Evolutionary conservation across 345 rosid genomes (phyloP).

Genomic region (Boechera retrofracta): DNA sequence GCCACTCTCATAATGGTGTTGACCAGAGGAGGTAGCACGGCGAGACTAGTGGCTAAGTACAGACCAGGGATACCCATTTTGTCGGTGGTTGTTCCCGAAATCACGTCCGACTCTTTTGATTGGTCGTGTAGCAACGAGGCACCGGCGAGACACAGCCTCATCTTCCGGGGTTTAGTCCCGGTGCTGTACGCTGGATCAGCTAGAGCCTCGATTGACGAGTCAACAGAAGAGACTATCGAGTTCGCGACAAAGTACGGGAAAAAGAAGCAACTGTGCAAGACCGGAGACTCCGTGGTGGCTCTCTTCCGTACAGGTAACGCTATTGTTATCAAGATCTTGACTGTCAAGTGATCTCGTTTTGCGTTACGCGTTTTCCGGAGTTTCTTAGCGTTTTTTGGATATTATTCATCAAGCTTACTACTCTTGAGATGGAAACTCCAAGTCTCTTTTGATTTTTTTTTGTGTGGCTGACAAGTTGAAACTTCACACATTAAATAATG

Average conservation of each 20-base stretch:
- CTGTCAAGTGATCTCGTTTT: conserved; percentile 52
- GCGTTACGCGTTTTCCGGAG: conserved; percentile 10
- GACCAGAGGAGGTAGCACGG: conserved; percentile 92
- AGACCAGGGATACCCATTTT: conserved; percentile 87
- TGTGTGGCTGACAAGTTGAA: background rate
- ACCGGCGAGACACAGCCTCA: conserved; percentile 92
- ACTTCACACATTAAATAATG: background rate
- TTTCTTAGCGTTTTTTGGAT: conserved; percentile 7
- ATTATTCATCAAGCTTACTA: conserved; percentile 15
- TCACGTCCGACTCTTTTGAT: conserved; percentile 77
- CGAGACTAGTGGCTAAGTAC: conserved; percentile 93
- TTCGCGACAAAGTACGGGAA: conserved; percentile 71
- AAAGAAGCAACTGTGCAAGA: conserved; percentile 66
- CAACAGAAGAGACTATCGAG: conserved; percentile 87
- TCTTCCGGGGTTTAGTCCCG: conserved; percentile 79
- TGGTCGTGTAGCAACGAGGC: conserved; percentile 91
- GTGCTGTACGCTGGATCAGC: conserved; percentile 88
- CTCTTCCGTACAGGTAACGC: conserved; percentile 87
- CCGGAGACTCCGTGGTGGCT: conserved; percentile 86
- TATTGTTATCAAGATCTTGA: conserved; percentile 88
- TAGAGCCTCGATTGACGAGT: conserved; percentile 79
- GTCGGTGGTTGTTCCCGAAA: conserved; percentile 87
- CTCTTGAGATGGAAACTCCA: conserved; percentile 33
- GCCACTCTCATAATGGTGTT: conserved; percentile 84
- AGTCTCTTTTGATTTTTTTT: background rate